These are phyloP conservation scores for Colletotrichum acutatum DNA, from an alignment of 2,329 filamentous ascomycete species.

Conservation along the genomic window DNA sequence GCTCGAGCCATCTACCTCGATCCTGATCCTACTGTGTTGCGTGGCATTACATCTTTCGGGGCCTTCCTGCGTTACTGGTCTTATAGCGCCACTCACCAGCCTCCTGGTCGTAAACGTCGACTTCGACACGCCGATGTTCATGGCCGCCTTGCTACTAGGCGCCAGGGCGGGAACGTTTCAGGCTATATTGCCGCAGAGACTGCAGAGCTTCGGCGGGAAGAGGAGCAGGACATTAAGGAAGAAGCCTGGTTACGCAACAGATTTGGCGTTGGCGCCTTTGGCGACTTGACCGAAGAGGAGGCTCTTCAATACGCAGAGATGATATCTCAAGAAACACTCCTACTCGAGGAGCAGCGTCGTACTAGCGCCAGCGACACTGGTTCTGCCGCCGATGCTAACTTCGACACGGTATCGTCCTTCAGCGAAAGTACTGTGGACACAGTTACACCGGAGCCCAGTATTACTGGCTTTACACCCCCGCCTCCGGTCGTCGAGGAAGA, in stretches of 20 bases:
- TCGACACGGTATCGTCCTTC: conserved; percentile 55
- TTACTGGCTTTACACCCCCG: conserved; percentile 53
- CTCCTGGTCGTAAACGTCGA: conserved; percentile 81
- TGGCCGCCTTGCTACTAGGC: conserved; percentile 60
- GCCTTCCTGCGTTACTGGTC: conserved; percentile 92
- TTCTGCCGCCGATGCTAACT: conserved; percentile 59
- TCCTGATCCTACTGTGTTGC: conserved; percentile 84
- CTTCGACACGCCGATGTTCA: conserved; percentile 74
- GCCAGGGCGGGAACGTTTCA: conserved; percentile 75
- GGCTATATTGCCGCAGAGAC: conserved; percentile 90
- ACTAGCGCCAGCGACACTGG: conserved; percentile 61
- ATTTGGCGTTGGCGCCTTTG: conserved; percentile 82
- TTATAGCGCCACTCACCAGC: conserved; percentile 85
- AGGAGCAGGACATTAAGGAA: conserved; percentile 73
- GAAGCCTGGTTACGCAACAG: conserved; percentile 77
- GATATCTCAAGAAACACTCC: conserved; percentile 71
- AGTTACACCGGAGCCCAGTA: conserved; percentile 65
- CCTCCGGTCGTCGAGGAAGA: conserved; percentile 50
- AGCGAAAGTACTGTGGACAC: conserved; percentile 58
- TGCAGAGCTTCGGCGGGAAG: conserved; percentile 80
- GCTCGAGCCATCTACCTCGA: conserved; percentile 88
- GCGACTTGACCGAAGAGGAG: conserved; percentile 73
- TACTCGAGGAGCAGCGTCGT: conserved; percentile 66
- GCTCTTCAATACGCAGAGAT: conserved; percentile 73
- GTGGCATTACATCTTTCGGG: conserved; percentile 88